Conservation (phyloP, 2,329 filamentous ascomycete genomes). For the Fusarium heterosporum region DNA sequence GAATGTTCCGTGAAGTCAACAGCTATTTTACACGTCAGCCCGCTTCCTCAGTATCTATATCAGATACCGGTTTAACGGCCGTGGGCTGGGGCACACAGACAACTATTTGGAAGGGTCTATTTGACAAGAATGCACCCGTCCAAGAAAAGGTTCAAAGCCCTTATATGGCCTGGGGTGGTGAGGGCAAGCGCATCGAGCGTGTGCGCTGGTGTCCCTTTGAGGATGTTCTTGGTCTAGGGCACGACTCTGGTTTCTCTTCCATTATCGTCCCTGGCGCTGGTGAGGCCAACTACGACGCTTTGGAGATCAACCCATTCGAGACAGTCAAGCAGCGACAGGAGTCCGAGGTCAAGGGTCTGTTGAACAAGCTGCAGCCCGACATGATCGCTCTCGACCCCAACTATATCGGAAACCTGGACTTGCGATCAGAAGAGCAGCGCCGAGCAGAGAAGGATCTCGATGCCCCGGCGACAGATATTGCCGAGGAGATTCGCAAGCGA, state of each 20-base stretch:
- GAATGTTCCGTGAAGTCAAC: constrained; percentile 93
- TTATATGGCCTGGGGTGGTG: constrained; percentile 93
- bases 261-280: constrained; percentile 94
- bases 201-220: constrained; percentile 95
- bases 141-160: constrained; percentile 85
- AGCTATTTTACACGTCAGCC: constrained; percentile 87
- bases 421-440: constrained; percentile 81
- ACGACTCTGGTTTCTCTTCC: constrained; percentile 87
- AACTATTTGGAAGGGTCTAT: constrained; percentile 91
- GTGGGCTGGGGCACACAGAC: constrained; percentile 92
- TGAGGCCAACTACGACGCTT: constrained; percentile 93
- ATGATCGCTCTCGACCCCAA: constrained; percentile 97
- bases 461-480: constrained; percentile 65
- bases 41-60: constrained; percentile 86
- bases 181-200: constrained; percentile 82
- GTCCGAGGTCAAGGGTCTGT: constrained; percentile 85
- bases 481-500: constrained; percentile 76
- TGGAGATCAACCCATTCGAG: constrained; percentile 96
- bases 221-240: constrained; percentile 87
- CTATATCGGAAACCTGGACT: constrained; percentile 88
- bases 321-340: constrained; percentile 93
- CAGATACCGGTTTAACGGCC: constrained; percentile 86
- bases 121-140: constrained; percentile 76
- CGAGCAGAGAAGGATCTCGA: constrained; percentile 85
- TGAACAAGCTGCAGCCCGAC: constrained; percentile 95